A percentile compares a stretch with the other conserved stretches of the same genome.
These are phyloP conservation scores for Lachancea waltii DNA, from an alignment of 805 yeast genomes.

Conservation along the genomic window DNA sequence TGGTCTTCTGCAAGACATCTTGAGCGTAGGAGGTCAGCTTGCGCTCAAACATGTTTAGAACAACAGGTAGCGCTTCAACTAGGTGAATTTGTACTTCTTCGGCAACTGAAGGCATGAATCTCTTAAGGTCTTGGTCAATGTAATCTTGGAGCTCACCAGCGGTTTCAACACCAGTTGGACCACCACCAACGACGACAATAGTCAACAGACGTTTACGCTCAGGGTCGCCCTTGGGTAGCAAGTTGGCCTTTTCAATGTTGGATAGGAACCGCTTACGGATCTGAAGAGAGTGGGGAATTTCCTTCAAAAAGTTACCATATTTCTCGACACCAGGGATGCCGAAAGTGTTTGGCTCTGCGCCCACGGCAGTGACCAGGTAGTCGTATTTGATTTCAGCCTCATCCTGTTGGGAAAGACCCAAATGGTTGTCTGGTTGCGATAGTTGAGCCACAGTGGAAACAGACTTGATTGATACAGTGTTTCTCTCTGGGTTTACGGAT, in stretches of 20 bases:
- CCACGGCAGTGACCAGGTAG: constrained; percentile 83
- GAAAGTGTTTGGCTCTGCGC: constrained; percentile 90
- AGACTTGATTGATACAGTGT: constrained; percentile 56
- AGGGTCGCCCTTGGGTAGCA: constrained; percentile 68
- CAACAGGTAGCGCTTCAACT: constrained; percentile 88
- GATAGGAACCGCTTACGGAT: constrained; percentile 79
- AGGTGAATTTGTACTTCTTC: constrained; percentile 78
- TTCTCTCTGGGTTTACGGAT: constrained; percentile 67
- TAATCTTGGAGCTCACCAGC: constrained; percentile 96
- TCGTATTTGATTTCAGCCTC: constrained; percentile 56
- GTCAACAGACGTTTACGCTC: constrained; percentile 83
- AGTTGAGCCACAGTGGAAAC: constrained; percentile 31
- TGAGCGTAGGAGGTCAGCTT: constrained; percentile 41
- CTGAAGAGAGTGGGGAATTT: constrained; percentile 76
- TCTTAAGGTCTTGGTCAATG: constrained; percentile 81
- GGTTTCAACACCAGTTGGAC: constrained; percentile 96
- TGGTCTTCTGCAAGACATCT: constrained; percentile 38
- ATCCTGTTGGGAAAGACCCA: constrained; percentile 36
- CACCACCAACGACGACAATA: constrained; percentile 92
- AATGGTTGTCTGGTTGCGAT: constrained; percentile 29
- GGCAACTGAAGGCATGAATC: constrained; percentile 83
- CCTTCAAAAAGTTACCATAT: constrained; percentile 82
- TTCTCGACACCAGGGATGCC: constrained; percentile 88
- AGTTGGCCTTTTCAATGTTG: constrained; percentile 81
- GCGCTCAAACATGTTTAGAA: constrained; percentile 49